Evolutionary conservation across 768 basidiomycete genomes (phyloP).

Genomic region (Pseudohyphozyma bogoriensis): DNA sequence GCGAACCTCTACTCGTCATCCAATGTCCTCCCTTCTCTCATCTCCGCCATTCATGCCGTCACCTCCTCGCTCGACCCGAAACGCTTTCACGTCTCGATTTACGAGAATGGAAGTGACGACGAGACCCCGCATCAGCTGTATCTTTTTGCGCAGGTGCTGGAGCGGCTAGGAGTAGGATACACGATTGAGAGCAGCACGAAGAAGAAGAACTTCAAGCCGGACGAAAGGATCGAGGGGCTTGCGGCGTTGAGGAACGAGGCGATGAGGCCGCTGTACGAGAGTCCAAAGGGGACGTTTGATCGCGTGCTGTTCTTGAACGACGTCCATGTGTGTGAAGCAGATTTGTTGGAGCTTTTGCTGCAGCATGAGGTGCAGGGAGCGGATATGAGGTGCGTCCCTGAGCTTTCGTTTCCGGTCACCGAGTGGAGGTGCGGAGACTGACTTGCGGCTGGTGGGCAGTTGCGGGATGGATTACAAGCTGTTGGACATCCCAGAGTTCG

Average conservation of each 20-base stretch:
- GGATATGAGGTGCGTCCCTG: too few species aligned
- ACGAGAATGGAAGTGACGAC: slow-evolving; percentile 11
- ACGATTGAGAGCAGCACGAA: slow-evolving; percentile 22
- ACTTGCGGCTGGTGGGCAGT: too few species aligned
- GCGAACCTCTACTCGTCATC: slow-evolving; percentile 8
- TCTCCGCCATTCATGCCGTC: slow-evolving; percentile 1
- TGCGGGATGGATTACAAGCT: slow-evolving; percentile 39
- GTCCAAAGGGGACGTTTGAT: slow-evolving; percentile 31
- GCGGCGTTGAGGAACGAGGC: slow-evolving; percentile 37
- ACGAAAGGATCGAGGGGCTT: slow-evolving; percentile 35
- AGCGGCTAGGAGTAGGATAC: slow-evolving; percentile 6
- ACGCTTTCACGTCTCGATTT: slow-evolving; percentile 15
- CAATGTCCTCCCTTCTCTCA: neutral
- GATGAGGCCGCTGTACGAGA: slow-evolving; percentile 35
- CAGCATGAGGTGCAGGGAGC: slow-evolving; percentile 37
- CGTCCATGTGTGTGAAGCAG: slow-evolving; percentile 35
- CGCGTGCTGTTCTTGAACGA: slow-evolving; percentile 38
- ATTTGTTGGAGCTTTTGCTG: slow-evolving; percentile 37
- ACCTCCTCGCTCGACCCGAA: slow-evolving; percentile 4
- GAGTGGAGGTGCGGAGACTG: too few species aligned
- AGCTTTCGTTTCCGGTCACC: too few species aligned
- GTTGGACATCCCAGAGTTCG: slow-evolving; percentile 12
- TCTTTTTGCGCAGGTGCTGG: slow-evolving; percentile 11
- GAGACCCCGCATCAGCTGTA: slow-evolving; percentile 6
- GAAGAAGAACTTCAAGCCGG: slow-evolving; percentile 14